These are phyloP conservation scores for Trichoderma sp. DNA, from an alignment of 2,329 filamentous ascomycete species.

Conservation along the genomic window DNA sequence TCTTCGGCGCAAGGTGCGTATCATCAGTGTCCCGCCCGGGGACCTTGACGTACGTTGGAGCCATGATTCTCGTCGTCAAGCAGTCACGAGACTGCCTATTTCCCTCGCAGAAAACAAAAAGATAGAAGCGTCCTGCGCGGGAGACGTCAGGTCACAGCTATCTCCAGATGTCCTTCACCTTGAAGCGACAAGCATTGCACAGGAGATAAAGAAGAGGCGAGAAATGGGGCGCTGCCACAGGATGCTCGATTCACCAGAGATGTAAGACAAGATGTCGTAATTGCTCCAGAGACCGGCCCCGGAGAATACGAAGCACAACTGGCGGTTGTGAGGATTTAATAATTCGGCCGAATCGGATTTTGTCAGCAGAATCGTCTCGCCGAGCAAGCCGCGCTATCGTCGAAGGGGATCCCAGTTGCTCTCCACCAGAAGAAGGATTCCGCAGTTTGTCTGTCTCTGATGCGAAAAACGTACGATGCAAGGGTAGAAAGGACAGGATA, in stretches of 20 bases:
- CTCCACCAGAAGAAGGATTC: neutral
- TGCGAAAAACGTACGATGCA: neutral
- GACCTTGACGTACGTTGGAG: constrained; percentile 48
- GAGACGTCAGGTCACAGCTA: neutral
- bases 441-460: neutral
- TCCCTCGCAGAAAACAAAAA: neutral
- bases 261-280: neutral
- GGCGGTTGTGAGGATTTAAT: constrained; percentile 9
- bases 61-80: constrained; percentile 39
- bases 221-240: neutral
- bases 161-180: neutral
- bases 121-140: constrained; percentile 1
- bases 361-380: constrained; percentile 12
- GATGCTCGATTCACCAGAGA: neutral
- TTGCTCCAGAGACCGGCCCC: constrained; percentile 12
- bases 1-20: constrained; percentile 29
- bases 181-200: constrained; percentile 12
- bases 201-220: neutral
- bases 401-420: neutral
- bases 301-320: neutral
- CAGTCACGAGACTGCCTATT: neutral
- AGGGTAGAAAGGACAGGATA: neutral
- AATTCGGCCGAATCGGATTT: constrained; percentile 12
- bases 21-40: constrained; percentile 39
- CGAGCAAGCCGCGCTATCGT: constrained; percentile 10